phyloP scores from a whole-genome alignment of 2,329 filamentous ascomycete species.

The Graphiopsis chlorocephala region DNA sequence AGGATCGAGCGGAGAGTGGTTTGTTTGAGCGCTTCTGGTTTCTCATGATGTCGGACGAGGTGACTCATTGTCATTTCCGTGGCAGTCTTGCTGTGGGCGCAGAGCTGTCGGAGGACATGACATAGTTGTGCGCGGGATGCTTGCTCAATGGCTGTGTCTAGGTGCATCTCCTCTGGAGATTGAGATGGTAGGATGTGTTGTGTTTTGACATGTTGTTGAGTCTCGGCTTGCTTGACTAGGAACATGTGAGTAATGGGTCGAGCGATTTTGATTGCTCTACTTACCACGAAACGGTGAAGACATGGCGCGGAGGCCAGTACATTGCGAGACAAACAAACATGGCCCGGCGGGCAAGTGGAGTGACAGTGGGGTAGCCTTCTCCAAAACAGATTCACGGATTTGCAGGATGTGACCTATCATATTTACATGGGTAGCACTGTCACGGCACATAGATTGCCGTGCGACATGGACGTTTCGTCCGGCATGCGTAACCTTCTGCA shows the following conservation, averaged over 20 bases:
- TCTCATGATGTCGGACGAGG: neutral
- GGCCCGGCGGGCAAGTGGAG: neutral
- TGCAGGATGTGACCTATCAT: neutral
- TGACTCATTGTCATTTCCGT: neutral
- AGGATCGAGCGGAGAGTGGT: neutral
- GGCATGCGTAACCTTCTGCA: neutral
- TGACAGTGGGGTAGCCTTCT: neutral
- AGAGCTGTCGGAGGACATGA: neutral
- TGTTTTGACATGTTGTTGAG: neutral
- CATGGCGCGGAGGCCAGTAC: neutral
- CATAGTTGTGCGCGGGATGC: neutral
- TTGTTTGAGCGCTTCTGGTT: neutral
- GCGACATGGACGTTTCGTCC: neutral
- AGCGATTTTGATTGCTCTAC: neutral
- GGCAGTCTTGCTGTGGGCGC: conserved; percentile 1
- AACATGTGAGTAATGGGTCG: neutral
- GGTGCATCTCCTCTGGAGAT: neutral
- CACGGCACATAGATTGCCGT: neutral
- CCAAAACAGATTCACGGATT: neutral
- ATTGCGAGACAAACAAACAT: neutral
- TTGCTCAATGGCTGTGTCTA: neutral
- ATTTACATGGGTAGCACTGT: neutral
- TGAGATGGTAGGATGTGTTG: neutral
- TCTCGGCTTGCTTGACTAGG: neutral
- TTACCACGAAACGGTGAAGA: neutral